These are phyloP conservation scores for Ustilago xerochloae DNA, from an alignment of 1,284 basidiomycete genomes.

Conservation along the genomic window DNA sequence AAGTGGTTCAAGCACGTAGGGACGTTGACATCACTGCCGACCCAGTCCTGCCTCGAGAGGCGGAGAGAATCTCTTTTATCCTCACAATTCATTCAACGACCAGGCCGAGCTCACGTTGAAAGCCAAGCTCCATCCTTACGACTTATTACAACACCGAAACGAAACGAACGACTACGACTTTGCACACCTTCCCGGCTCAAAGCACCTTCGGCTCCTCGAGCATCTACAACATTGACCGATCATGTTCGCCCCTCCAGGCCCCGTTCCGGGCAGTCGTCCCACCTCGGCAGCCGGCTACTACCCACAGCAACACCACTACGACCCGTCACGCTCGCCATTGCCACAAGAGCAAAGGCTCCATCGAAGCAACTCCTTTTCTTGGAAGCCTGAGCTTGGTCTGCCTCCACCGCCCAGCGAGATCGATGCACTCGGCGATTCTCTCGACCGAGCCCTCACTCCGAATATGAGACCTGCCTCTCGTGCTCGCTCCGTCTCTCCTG, in stretches of 20 bases:
- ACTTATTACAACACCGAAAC: conserved; percentile 14
- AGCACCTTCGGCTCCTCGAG: no score
- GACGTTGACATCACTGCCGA: background rate
- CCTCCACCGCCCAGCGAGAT: conserved; percentile 56
- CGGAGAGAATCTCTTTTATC: background rate
- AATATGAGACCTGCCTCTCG: conserved; percentile 23
- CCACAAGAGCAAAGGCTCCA: conserved; percentile 6
- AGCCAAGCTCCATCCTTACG: conserved; percentile 1
- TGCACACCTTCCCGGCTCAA: background rate
- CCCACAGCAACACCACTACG: conserved; percentile 20
- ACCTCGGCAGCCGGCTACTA: conserved; percentile 36
- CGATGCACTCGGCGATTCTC: conserved; percentile 30
- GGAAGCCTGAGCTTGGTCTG: conserved; percentile 51
- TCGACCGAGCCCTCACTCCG: conserved; percentile 32
- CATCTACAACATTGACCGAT: background rate
- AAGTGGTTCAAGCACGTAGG: background rate
- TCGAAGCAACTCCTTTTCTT: conserved; percentile 45
- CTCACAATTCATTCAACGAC: conserved; percentile 1
- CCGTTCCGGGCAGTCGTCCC: conserved; percentile 27
- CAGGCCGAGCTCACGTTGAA: background rate
- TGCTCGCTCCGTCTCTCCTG: conserved; percentile 25
- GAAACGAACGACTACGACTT: background rate
- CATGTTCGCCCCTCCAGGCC: conserved; percentile 53
- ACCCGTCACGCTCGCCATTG: conserved; percentile 23
- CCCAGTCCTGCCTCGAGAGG: no score